These are phyloP conservation scores for Skeletonema menzelii DNA, from an alignment of 108 stramenopile genomes.

Conservation along the genomic window DNA sequence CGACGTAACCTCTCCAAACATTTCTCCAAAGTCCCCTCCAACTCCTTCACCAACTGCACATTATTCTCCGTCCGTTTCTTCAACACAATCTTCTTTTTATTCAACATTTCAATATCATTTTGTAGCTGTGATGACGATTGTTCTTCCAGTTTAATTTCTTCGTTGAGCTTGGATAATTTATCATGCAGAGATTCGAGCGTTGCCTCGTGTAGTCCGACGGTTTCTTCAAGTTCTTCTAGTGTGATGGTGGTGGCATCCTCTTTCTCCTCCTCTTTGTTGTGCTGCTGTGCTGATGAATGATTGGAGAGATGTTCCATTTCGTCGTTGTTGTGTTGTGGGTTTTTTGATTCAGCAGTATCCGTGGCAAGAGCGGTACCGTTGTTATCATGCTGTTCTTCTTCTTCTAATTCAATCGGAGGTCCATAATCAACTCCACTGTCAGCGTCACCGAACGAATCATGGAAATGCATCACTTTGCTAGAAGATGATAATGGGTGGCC, in stretches of 20 bases:
- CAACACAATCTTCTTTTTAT: conserved; percentile 9
- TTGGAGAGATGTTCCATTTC: neutral
- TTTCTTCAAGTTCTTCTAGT: conserved; percentile 41
- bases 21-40: conserved; percentile 31
- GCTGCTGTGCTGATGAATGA: neutral
- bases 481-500: neutral
- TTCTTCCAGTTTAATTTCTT: conserved; percentile 21
- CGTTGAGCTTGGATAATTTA: conserved; percentile 15
- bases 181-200: conserved; percentile 34
- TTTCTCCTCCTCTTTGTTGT: neutral
- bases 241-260: neutral
- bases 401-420: conserved; percentile 17
- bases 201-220: conserved; percentile 29
- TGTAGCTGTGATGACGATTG: neutral
- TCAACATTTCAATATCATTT: conserved; percentile 12
- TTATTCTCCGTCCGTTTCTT: conserved; percentile 30
- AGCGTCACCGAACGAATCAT: conserved; percentile 26
- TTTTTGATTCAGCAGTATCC: conserved; percentile 4
- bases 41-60: conserved; percentile 18
- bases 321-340: neutral
- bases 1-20: conserved; percentile 24
- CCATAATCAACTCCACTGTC: conserved; percentile 38
- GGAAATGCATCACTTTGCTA: conserved; percentile 4
- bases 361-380: too few relatives aligned
- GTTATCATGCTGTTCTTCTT: neutral